Percentiles rank a stretch among this genome's conserved stretches.
Evolutionary conservation across 2,329 filamentous ascomycete genomes (phyloP).

Genomic region (Exophiala mesophila): DNA sequence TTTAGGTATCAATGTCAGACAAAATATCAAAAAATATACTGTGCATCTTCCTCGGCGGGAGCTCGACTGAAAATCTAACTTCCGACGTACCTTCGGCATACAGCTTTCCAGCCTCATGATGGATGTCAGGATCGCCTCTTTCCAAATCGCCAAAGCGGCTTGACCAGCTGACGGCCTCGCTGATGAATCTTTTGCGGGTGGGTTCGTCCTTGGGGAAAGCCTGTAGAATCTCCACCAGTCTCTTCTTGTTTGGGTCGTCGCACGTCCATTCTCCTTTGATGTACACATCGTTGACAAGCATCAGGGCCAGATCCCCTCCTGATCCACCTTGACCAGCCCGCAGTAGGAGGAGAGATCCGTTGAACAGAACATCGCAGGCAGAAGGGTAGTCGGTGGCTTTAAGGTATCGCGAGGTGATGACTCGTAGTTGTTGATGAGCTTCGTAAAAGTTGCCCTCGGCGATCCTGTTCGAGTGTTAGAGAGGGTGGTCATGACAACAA

Average conservation of each 20-base stretch:
- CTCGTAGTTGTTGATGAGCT: conserved; percentile 95
- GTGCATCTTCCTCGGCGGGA: too few species aligned
- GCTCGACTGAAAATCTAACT: too few species aligned
- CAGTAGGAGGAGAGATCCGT: conserved; percentile 77
- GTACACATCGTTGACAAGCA: conserved; percentile 86
- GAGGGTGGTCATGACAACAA: too few species aligned
- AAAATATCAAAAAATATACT: too few species aligned
- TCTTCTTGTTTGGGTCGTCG: conserved; percentile 50
- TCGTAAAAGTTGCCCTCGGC: conserved; percentile 92
- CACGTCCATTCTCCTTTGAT: conserved; percentile 76
- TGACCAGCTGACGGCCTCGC: conserved; percentile 84
- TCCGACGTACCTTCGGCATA: conserved; percentile 65
- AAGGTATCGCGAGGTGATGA: conserved; percentile 88
- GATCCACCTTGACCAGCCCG: conserved; percentile 91
- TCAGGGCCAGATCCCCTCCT: conserved; percentile 80
- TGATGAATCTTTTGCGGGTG: conserved; percentile 86
- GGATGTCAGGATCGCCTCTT: conserved; percentile 86
- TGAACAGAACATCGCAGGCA: conserved; percentile 80
- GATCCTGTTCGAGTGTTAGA: too few species aligned
- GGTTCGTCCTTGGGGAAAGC: conserved; percentile 80
- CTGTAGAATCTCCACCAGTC: conserved; percentile 71
- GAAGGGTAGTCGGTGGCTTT: conserved; percentile 70
- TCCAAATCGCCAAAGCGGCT: conserved; percentile 72
- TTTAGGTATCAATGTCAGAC: conserved; percentile 10
- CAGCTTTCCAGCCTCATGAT: conserved; percentile 81